Percentiles rank a stretch among this genome's conserved stretches.
Evolutionary conservation across 352 stramenopile genomes (phyloP).

Genomic region (Phytophthora sansomeana): DNA sequence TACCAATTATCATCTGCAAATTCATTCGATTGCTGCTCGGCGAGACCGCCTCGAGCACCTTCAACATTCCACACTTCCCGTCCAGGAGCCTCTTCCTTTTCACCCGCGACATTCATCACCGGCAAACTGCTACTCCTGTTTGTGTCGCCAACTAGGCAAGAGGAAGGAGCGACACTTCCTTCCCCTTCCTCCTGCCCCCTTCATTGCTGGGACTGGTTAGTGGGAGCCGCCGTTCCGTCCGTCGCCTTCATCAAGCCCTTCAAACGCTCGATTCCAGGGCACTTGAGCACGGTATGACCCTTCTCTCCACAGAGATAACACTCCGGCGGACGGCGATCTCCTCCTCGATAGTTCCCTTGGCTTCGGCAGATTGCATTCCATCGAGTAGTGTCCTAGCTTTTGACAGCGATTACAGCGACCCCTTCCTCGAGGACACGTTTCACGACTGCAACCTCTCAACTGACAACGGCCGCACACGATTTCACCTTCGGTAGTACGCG

Average conservation of each 20-base stretch:
- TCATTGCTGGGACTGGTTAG: neutral
- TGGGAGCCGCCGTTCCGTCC: neutral
- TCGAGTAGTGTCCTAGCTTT: neutral
- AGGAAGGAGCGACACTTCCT: slow-evolving; percentile 15
- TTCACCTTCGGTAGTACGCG: neutral
- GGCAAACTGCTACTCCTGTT: neutral
- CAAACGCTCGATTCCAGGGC: neutral
- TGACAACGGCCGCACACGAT: slow-evolving; percentile 1
- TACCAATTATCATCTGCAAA: no score
- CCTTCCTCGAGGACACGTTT: neutral
- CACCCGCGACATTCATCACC: neutral
- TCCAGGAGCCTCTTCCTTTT: neutral
- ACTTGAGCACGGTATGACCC: neutral
- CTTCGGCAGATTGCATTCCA: neutral
- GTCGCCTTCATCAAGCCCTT: neutral
- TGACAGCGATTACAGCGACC: neutral
- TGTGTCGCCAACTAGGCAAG: slow-evolving; percentile 7
- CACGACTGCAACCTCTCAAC: neutral
- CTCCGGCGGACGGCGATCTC: neutral
- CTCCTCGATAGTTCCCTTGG: neutral
- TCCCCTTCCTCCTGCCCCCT: slow-evolving; percentile 10
- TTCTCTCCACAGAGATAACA: neutral
- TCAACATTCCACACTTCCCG: neutral
- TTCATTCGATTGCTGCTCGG: no score
- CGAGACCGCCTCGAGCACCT: neutral